Percentiles rank a stretch among this genome's conserved stretches.
phyloP scores from a whole-genome alignment of 352 stramenopile genomes.

The Thraustochytrium striatum region DNA sequence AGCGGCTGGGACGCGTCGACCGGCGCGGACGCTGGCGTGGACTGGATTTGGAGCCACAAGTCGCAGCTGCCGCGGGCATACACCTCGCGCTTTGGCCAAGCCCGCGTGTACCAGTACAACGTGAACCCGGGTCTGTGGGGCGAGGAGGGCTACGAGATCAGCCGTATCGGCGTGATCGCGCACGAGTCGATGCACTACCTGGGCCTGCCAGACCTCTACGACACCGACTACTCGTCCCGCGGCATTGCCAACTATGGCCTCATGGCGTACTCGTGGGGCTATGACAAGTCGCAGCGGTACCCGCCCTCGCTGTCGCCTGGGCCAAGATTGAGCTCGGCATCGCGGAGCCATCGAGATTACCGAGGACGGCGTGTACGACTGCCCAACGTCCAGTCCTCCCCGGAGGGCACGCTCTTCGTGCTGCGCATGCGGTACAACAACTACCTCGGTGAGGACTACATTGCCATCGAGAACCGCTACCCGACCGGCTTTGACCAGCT shows the following conservation, averaged over 20 bases:
- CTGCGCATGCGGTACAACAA: too few relatives aligned
- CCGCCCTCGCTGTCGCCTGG: slow-evolving; percentile 55
- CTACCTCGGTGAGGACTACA: too few relatives aligned
- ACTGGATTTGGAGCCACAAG: slow-evolving; percentile 41
- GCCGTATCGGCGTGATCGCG: slow-evolving; percentile 57
- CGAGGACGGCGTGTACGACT: too few relatives aligned
- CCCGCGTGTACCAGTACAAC: slow-evolving; percentile 24
- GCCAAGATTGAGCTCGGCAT: too few relatives aligned
- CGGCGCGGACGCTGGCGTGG: slow-evolving; percentile 35
- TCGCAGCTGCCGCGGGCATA: background rate
- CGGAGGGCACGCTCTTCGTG: too few relatives aligned
- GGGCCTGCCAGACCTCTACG: slow-evolving; percentile 60
- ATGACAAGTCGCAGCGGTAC: slow-evolving; percentile 53
- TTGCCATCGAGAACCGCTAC: slow-evolving; percentile 59
- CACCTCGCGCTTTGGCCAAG: too few relatives aligned
- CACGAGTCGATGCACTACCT: slow-evolving; percentile 60
- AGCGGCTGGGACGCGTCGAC: slow-evolving; percentile 59
- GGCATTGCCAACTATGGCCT: slow-evolving; percentile 59
- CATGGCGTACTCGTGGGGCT: slow-evolving; percentile 59
- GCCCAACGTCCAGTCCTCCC: too few relatives aligned
- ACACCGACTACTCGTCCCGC: slow-evolving; percentile 49
- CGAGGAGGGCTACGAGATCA: slow-evolving; percentile 53
- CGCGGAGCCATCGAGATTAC: too few relatives aligned
- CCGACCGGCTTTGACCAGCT: slow-evolving; percentile 52
- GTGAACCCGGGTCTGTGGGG: slow-evolving; percentile 43